Evolutionary conservation across 1,284 basidiomycete genomes (phyloP).

Genomic region (Gomphus bonarii): DNA sequence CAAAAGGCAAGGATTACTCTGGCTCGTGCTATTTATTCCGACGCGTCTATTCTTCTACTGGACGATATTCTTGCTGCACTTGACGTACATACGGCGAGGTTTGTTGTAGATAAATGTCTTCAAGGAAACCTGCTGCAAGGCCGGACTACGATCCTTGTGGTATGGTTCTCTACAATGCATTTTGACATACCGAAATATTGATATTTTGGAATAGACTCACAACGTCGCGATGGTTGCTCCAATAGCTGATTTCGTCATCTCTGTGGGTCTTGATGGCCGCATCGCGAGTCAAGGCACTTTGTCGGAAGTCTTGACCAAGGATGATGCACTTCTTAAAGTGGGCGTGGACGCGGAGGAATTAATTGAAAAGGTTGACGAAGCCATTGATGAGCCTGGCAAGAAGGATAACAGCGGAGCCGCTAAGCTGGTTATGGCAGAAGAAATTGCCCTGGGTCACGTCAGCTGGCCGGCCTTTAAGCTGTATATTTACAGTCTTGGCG

Average conservation of each 20-base stretch:
- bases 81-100: slow-evolving; percentile 57
- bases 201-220: slow-evolving; percentile 43
- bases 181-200: neutral
- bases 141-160: slow-evolving; percentile 65
- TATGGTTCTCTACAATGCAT: slow-evolving; percentile 24
- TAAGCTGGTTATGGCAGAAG: slow-evolving; percentile 48
- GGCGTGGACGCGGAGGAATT: slow-evolving; percentile 29
- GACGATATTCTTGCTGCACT: slow-evolving; percentile 43
- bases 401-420: slow-evolving; percentile 26
- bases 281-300: slow-evolving; percentile 39
- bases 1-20: slow-evolving; percentile 72
- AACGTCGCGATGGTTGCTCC: slow-evolving; percentile 59
- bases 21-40: slow-evolving; percentile 61
- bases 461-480: slow-evolving; percentile 31
- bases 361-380: slow-evolving; percentile 23
- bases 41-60: slow-evolving; percentile 49
- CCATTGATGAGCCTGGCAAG: slow-evolving; percentile 29
- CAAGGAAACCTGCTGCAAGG: slow-evolving; percentile 55
- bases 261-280: slow-evolving; percentile 41
- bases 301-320: slow-evolving; percentile 31
- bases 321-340: slow-evolving; percentile 30
- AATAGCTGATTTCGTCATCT: slow-evolving; percentile 53
- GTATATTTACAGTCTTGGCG: slow-evolving; percentile 29
- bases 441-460: slow-evolving; percentile 46
- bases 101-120: slow-evolving; percentile 71